A percentile compares a stretch with the other conserved stretches of the same genome.
These are phyloP conservation scores for Coemansia erecta DNA, from an alignment of 192 early-diverging fungal species.

Conservation along the genomic window DNA sequence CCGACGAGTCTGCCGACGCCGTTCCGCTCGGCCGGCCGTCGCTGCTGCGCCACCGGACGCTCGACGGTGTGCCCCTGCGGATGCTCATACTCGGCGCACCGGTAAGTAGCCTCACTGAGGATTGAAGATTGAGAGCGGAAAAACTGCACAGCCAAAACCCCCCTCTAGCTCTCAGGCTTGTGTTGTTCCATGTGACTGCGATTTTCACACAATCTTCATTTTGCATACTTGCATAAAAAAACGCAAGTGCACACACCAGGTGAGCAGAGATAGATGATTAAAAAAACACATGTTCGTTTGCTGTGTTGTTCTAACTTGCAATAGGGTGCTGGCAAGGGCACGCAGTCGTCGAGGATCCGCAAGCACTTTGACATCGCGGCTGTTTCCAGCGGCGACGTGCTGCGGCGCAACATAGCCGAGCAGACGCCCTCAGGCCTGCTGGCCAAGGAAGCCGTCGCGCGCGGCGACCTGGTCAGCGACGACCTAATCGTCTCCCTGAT, in stretches of 20 bases:
- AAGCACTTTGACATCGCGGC: conserved; percentile 63
- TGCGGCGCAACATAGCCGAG: conserved; percentile 77
- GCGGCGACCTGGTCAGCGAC: conserved; percentile 44
- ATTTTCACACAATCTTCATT: conserved; percentile 3
- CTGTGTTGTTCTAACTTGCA: no score
- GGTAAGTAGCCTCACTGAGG: conserved; percentile 55
- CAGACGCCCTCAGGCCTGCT: conserved; percentile 60
- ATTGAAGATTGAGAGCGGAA: no score
- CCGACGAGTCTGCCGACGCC: conserved; percentile 1
- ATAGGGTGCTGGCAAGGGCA: conserved; percentile 85
- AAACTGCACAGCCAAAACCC: no score
- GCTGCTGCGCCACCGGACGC: conserved; percentile 16
- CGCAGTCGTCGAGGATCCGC: conserved; percentile 77
- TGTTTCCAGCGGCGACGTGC: conserved; percentile 85
- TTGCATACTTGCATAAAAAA: background rate
- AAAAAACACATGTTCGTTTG: no score
- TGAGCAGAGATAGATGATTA: no score
- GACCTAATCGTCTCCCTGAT: conserved; percentile 45
- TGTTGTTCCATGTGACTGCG: conserved; percentile 3
- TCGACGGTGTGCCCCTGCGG: conserved; percentile 55
- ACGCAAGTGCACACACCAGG: background rate
- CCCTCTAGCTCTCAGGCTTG: background rate
- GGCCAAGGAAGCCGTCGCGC: conserved; percentile 53
- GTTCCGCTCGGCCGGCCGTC: no score
- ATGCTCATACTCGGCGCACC: conserved; percentile 74